Base-by-base conservation (phyloP, 2,329 filamentous ascomycete genomes). In the Neonectria neomacrospora region DNA sequence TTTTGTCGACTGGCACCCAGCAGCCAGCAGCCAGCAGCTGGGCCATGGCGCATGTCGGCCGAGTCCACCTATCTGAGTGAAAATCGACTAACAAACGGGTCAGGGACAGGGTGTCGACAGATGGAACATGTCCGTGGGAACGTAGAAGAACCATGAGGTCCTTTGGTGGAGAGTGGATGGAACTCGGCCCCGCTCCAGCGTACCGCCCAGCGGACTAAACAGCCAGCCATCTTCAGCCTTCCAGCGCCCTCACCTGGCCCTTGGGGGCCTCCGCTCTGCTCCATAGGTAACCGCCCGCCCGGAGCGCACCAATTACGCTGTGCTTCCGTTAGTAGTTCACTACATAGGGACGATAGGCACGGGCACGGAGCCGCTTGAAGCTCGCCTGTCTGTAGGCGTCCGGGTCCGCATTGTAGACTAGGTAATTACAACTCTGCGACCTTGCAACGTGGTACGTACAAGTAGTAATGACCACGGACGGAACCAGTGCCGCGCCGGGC, bases 191-290 rank as follows among this genome's bases (percentile, higher is more conserved):
- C 54, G 54, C 60, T 32, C 20, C 42, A 63, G 54, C 60, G 48
- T 53, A 22, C 60, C 54, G 59, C 42, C 48, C 60, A 51, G 42
- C 39, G 23, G 59, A 48, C 59, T 47, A 61, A 57, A 57, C 59
- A 53, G 34, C 52, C 59, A 53, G 34, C 52, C 28, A 22, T 55
- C 51, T 61, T 34, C 34, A 37, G 34, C 37, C n/a, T 20, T 41
- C n/a, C 34, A 52, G 50, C 51, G 51, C 58, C 41, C 34, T 37
- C 34, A 16, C 34, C 34, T 37, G n/a, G 5, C 34, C 32, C 16
- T 37, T 26, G 23, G 32, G 34, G 34, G 14, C 34, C 14, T 50
- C 26, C 20, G 23, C 22, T 18, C 18, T 14, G 16, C 16, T 26
- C 22, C 22, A 47, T 41, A n/a, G n/a, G n/a, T n/a, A 34, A 20